phyloP scores from a whole-genome alignment of 2,329 filamentous ascomycete species.

The Talaromyces sp. region DNA sequence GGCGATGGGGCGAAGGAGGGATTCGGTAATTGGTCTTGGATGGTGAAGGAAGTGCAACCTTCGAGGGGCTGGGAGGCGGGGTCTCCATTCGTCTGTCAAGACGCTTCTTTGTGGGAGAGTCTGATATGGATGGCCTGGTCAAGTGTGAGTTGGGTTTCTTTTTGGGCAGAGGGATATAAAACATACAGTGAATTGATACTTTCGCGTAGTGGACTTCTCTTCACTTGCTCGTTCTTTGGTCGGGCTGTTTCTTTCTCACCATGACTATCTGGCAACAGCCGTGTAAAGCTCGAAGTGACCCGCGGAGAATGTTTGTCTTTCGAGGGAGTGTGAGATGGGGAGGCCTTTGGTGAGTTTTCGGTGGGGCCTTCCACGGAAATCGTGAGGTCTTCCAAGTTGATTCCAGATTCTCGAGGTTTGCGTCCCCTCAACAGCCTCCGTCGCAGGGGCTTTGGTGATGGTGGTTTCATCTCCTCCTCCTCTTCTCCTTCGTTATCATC shows the following conservation, averaged over 20 bases:
- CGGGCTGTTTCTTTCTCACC: conserved; percentile 19
- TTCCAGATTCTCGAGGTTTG: conserved; percentile 18
- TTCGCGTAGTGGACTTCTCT: conserved; percentile 11
- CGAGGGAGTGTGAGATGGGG: conserved; percentile 8
- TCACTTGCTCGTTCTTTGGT: conserved; percentile 1
- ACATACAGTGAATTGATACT: conserved; percentile 12
- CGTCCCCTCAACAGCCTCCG: conserved; percentile 33
- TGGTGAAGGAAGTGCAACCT: conserved; percentile 42
- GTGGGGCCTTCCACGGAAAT: background rate
- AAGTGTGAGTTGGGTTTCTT: background rate
- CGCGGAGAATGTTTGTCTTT: conserved; percentile 11
- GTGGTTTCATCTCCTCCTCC: conserved; percentile 14
- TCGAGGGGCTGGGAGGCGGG: conserved; percentile 42
- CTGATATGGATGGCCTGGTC: conserved; percentile 1
- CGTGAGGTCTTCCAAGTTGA: conserved; percentile 4
- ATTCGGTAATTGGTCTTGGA: conserved; percentile 42
- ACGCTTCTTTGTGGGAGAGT: conserved; percentile 9
- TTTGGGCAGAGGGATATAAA: background rate
- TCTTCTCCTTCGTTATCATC: conserved; percentile 9
- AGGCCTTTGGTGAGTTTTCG: background rate
- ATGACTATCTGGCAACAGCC: conserved; percentile 18
- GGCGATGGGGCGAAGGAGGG: conserved; percentile 47
- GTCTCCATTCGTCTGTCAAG: conserved; percentile 24
- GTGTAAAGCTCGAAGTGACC: conserved; percentile 15
- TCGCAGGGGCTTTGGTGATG: conserved; percentile 22